Evolutionary conservation across 768 basidiomycete species (phyloP).

Genomic region (Leccinum imitatum): DNA sequence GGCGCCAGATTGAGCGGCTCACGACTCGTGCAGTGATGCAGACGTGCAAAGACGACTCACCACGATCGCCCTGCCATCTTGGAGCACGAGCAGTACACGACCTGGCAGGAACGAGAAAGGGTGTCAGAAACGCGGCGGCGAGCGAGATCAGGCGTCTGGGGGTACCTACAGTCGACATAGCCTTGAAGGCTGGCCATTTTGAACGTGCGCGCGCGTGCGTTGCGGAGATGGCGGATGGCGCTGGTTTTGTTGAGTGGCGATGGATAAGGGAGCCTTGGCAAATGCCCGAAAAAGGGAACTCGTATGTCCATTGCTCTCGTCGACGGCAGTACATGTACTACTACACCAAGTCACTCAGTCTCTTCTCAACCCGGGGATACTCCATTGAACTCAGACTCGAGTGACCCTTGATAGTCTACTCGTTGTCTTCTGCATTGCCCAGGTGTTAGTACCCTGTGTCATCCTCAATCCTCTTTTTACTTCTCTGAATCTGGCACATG

Average conservation of each 20-base stretch:
- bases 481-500: no score
- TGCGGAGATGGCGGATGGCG: conserved; percentile 5
- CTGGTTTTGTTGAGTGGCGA: background rate
- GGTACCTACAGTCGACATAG: conserved; percentile 79
- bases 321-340: no score
- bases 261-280: background rate
- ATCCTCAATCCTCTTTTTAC: no score
- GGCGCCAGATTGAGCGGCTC: background rate
- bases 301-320: no score
- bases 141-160: background rate
- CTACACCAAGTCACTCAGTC: no score
- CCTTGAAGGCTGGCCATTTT: conserved; percentile 66
- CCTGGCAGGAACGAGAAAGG: background rate
- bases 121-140: background rate
- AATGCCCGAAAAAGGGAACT: background rate
- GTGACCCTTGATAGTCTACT: no score
- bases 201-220: conserved; percentile 19
- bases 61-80: conserved; percentile 94
- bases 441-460: no score
- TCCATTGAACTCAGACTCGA: no score
- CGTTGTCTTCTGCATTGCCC: no score
- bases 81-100: conserved; percentile 27
- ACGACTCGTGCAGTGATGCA: background rate
- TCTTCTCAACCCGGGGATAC: no score
- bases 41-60: conserved; percentile 44